These are phyloP conservation scores for Suhomyces kilbournensis DNA, from an alignment of 805 yeast genomes.

Conservation along the genomic window DNA sequence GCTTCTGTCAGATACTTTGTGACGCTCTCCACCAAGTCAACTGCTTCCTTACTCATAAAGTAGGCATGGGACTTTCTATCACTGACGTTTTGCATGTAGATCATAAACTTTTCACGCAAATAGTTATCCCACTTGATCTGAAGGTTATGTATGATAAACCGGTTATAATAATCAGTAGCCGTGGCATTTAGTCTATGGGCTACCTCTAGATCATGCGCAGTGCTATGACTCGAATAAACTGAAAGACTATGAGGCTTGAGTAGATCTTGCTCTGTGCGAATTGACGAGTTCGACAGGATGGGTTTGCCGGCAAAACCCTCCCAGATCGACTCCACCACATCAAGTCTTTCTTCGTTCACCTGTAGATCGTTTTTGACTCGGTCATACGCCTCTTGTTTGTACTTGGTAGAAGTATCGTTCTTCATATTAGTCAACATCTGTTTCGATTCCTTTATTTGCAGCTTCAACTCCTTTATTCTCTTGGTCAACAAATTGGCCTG, in stretches of 20 bases:
- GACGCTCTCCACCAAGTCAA: slow-evolving; percentile 45
- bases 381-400: slow-evolving; percentile 10
- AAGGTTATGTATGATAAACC: slow-evolving; percentile 70
- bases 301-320: slow-evolving; percentile 12
- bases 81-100: slow-evolving; percentile 48
- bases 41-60: slow-evolving; percentile 49
- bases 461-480: slow-evolving; percentile 13
- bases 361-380: slow-evolving; percentile 20
- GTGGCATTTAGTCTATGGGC: slow-evolving; percentile 19
- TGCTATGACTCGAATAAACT: slow-evolving; percentile 28
- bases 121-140: slow-evolving; percentile 76
- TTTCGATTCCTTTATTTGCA: slow-evolving; percentile 11
- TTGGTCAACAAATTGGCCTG: slow-evolving; percentile 44
- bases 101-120: slow-evolving; percentile 60
- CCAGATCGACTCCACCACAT: slow-evolving; percentile 22
- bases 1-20: slow-evolving; percentile 16
- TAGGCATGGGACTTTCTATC: slow-evolving; percentile 43
- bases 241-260: slow-evolving; percentile 20
- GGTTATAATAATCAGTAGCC: slow-evolving; percentile 51
- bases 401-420: background rate
- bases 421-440: background rate
- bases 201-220: slow-evolving; percentile 23
- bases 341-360: slow-evolving; percentile 19
- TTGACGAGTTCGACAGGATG: slow-evolving; percentile 5
- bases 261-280: slow-evolving; percentile 4